Evolutionary conservation across 2,329 filamentous ascomycete genomes (phyloP).

Genomic region (Aurifilum marmelostoma): DNA sequence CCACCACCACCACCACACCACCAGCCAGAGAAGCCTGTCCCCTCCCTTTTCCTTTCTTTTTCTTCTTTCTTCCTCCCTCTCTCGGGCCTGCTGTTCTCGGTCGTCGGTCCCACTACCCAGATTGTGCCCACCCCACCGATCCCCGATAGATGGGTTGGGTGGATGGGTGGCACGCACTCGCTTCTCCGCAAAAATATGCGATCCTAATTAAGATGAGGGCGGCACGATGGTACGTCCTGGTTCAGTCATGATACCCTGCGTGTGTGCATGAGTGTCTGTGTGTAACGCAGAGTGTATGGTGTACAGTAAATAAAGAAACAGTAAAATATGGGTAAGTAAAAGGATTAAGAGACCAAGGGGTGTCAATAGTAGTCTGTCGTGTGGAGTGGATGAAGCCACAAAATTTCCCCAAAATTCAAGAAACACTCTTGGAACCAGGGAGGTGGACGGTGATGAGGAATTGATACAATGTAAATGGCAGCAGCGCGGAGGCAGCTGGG

Average conservation of each 20-base stretch:
- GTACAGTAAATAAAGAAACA: neutral
- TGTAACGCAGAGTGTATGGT: neutral
- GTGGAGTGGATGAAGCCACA: neutral
- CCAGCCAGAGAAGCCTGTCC: too few relatives aligned
- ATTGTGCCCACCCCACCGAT: neutral
- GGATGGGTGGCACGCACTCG: neutral
- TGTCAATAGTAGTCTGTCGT: too few relatives aligned
- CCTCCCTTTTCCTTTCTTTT: neutral
- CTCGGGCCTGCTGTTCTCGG: conserved; percentile 1
- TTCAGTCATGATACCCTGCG: neutral
- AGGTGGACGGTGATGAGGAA: neutral
- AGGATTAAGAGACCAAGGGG: neutral
- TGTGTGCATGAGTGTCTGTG: neutral
- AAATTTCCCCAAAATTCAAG: neutral
- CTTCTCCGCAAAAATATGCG: conserved; percentile 8
- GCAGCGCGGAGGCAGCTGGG: neutral
- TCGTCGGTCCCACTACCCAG: conserved; percentile 25
- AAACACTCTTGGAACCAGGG: neutral
- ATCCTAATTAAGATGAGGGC: neutral
- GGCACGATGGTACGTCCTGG: neutral
- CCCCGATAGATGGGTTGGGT: neutral
- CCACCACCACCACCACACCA: neutral
- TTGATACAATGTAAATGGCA: neutral
- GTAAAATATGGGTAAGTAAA: neutral
- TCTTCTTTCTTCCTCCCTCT: neutral